Base-by-base conservation (phyloP, 148 eudicot genomes). In the Bassia scoparia region DNA sequence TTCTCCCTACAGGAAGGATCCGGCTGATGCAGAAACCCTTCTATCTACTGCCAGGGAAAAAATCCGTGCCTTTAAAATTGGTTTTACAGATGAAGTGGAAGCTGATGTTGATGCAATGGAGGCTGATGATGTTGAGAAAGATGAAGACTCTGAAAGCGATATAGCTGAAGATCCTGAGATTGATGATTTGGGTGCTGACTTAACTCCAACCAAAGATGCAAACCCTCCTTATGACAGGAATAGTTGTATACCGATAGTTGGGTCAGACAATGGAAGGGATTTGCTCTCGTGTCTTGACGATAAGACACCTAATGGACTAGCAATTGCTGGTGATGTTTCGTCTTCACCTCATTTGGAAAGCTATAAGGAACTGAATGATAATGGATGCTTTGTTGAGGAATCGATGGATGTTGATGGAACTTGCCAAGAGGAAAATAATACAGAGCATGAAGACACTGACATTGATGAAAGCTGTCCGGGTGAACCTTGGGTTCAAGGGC, bases 401-500 rank as follows among this genome's bases (percentile, higher is more conserved):
- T 77, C 80, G 48, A 30, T 65, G 15, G 82, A 67, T 77, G 80
- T 49, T 72, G 71, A 55, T 76, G 83, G 75, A 68, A 59, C 72
- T 43, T 77, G 58, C 65, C 65, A 60, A 27, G 85, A 77, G 68
- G 69, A 55, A 68, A 67, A 74, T 70, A 56, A 30, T 72, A 63
- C 74, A 73, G 84, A 82, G 77, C 84, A 81, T 53, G 94, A 87
- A 76, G 87, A 86, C 50, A 78, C 81, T 48, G 81, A 85, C 58
- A 78, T 85, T 78, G 97, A 91, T 83, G 93, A 91, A 69, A 85
- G 87, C 43, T 72, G 72, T 49, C 79, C 77, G 9, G 89, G 93
- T 73, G 97, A 91, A 67, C 76, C 87, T 37, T 94, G 98, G 98
- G 96, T 89, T 72, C 93, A 87, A 77, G 97, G 97, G 56, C 97